These are phyloP conservation scores for Monosporascus ibericus DNA, from an alignment of 2,329 filamentous ascomycete species.

Conservation along the genomic window DNA sequence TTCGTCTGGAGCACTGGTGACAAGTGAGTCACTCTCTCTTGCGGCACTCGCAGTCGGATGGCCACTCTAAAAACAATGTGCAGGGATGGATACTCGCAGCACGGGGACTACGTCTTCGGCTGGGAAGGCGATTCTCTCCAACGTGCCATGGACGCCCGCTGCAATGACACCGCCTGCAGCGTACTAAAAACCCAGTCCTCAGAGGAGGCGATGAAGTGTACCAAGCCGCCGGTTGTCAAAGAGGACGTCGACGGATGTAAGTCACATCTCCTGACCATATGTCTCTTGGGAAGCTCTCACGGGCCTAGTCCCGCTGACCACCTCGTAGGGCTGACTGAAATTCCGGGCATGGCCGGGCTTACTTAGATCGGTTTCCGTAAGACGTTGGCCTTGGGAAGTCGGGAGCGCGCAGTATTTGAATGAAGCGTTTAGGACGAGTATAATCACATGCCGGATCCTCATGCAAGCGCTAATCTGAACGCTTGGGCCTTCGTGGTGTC, in stretches of 20 bases:
- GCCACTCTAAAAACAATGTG: not conserved
- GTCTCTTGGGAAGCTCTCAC: not conserved
- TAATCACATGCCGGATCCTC: not conserved
- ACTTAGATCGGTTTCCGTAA: slow-evolving; percentile 2
- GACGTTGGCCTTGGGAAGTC: not conserved
- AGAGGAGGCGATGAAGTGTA: slow-evolving; percentile 20
- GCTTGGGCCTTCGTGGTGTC: too few species aligned
- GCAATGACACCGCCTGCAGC: slow-evolving; percentile 24
- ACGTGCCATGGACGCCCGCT: slow-evolving; percentile 33
- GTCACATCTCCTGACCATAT: slow-evolving; percentile 3
- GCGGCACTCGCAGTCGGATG: not conserved
- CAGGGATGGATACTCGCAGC: slow-evolving; percentile 20
- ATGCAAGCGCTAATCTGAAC: not conserved
- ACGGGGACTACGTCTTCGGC: slow-evolving; percentile 36
- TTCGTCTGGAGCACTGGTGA: slow-evolving; percentile 24
- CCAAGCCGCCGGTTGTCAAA: slow-evolving; percentile 8
- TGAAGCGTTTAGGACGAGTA: not conserved
- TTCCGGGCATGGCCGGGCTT: slow-evolving; percentile 16
- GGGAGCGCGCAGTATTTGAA: not conserved
- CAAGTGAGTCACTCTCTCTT: slow-evolving; percentile 8
- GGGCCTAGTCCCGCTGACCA: slow-evolving; percentile 5
- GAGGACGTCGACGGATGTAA: slow-evolving; percentile 26
- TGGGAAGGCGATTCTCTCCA: slow-evolving; percentile 36
- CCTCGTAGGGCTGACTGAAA: slow-evolving; percentile 15
- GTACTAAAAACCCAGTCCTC: slow-evolving; percentile 18